Evolutionary conservation across 192 early-diverging fungal genomes (phyloP), one percentile per base, ranked within the genome.

Genomic region (Gaertneriomyces sp.): DNA sequence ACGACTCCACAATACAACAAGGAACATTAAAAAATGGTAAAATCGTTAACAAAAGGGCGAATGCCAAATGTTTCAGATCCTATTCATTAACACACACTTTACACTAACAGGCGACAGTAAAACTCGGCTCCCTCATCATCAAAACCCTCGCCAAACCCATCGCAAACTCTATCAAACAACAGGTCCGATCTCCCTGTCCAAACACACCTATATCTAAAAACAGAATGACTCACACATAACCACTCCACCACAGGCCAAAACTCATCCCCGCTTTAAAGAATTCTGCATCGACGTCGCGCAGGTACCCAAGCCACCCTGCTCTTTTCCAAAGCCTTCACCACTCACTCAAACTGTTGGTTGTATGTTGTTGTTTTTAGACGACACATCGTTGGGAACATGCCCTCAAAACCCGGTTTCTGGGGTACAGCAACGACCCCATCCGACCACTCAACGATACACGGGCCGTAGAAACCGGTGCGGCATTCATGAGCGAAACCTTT

Each of bases 401-500:
- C 14, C 25, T 62, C 17, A 11, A 6, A n/a, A 43, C 6, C 50
- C 62, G 62, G 41, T 79, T 82, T 49, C 55, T 79, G 11, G 77
- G 77, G 42, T 77, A 77, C 66, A 74, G 69, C 51, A 45, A 55
- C 16, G 70, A 73, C 38, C 47, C 60, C 4, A 73, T 82, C 58
- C 71, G 70, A 25, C 80, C 80, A 7, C 66, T 82, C 6, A 79
- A 75, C 54, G 80, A 82, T 47, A 71, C 69, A 4, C 55, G 64
- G 46, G 80, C 80, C 10, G 75, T 82, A 7, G 80, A 82, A 67
- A 51, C 66, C 7, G 80, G 80, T 5, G 68, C 80, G 12, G 60
- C 49, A 7, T 78, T 82, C 39, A 58, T 82, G 14, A 53, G 70
- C 42, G 80, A 82, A 68, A 42, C 58, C 19, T 42, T 82, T 16